Conservation (phyloP, 2,329 filamentous ascomycete genomes). For the Xylaria sp. region DNA sequence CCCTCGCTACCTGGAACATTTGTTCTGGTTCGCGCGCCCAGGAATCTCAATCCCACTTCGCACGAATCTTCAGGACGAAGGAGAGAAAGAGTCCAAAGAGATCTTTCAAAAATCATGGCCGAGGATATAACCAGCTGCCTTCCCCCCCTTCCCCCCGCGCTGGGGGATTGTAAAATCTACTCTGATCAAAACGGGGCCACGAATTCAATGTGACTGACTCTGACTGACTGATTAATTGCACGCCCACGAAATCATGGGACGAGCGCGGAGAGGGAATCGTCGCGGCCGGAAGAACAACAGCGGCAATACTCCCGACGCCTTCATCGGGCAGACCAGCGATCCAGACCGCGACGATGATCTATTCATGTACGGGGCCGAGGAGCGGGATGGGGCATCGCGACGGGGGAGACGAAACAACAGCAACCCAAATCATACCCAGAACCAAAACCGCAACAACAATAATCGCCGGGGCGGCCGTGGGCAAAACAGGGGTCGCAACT, state of each 20-base stretch:
- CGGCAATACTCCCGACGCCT: too few relatives aligned
- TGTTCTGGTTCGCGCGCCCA: not conserved
- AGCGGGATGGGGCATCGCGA: not conserved
- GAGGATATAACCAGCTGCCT: not conserved
- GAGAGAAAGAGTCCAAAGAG: constrained; percentile 13
- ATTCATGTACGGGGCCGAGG: constrained; percentile 20
- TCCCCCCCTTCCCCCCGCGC: not conserved
- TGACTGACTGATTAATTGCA: too few relatives aligned
- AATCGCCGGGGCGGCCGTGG: not conserved
- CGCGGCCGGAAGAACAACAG: not conserved
- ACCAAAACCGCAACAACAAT: not conserved
- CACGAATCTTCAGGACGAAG: constrained; percentile 14
- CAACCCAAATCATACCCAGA: not conserved
- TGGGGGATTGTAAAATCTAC: not conserved
- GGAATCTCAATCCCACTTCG: constrained; percentile 17
- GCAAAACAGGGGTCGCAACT: not conserved
- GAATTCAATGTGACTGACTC: constrained; percentile 4
- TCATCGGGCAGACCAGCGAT: too few relatives aligned
- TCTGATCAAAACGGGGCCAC: too few relatives aligned
- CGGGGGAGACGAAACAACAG: not conserved
- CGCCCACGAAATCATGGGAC: constrained; percentile 17
- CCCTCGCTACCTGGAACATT: constrained; percentile 5
- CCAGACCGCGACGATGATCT: constrained; percentile 23
- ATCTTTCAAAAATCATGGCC: constrained; percentile 18
- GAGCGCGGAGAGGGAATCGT: constrained; percentile 10